Conservation (phyloP, 768 basidiomycete genomes). For the Saitozyma sp. region DNA sequence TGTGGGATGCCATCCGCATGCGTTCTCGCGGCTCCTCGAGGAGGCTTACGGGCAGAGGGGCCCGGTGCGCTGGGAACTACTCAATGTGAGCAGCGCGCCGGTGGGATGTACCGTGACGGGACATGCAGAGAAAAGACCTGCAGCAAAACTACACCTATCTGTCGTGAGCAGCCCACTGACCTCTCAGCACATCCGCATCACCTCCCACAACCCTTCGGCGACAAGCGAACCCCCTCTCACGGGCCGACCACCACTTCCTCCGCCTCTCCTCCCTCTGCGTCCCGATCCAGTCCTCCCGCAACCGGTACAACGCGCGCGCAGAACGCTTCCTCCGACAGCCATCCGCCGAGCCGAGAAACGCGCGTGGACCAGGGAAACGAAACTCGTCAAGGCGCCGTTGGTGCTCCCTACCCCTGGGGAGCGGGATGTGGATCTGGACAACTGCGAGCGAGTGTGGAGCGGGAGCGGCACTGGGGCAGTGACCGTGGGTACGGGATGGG, state of each 20-base stretch:
- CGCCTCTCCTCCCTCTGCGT: constrained; percentile 24
- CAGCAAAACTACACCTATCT: background rate
- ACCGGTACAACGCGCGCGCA: constrained; percentile 2
- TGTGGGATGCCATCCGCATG: constrained; percentile 42
- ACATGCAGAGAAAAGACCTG: background rate
- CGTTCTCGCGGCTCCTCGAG: constrained; percentile 30
- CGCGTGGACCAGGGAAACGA: background rate
- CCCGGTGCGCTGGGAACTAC: constrained; percentile 16
- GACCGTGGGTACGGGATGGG: constrained; percentile 28
- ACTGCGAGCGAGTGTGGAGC: constrained; percentile 14
- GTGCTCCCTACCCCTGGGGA: background rate
- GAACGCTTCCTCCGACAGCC: constrained; percentile 7
- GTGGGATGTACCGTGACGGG: background rate
- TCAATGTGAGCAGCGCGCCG: constrained; percentile 19
- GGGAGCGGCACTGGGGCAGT: background rate
- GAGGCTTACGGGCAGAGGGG: constrained; percentile 34
- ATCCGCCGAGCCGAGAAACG: constrained; percentile 9
- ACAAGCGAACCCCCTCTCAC: background rate
- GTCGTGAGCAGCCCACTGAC: background rate
- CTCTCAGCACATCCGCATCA: background rate
- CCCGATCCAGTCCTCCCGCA: constrained; percentile 1
- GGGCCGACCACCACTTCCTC: constrained; percentile 11
- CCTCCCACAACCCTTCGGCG: constrained; percentile 1
- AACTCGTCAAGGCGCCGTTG: background rate
- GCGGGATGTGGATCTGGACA: constrained; percentile 1